Evolutionary conservation across 2,329 filamentous ascomycete genomes (phyloP), one percentile per base, ranked within the genome.

Genomic region (Botrytis byssoidea): DNA sequence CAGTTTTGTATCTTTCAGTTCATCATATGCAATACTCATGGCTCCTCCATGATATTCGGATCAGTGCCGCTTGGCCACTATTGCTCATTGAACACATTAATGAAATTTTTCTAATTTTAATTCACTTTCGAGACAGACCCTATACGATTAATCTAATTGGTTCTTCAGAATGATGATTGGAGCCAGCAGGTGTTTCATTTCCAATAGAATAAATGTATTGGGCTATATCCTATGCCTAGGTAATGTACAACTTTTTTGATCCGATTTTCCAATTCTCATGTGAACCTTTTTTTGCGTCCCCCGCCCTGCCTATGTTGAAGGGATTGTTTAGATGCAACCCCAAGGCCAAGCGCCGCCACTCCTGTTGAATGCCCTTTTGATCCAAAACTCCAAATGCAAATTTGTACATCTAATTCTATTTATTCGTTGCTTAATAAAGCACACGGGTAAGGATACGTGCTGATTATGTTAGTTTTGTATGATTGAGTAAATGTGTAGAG

Each of bases 371-470:
- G 76, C 75, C 61, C 69, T 72, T 65, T 72, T 67, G 35, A 68
- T 59, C 68, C 59, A 59, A 69, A 42, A 40, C 67, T 71, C 68
- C 61, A 44, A 44, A 63, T 73, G 42, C 66, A 71, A 57, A 63
- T 12, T 25, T 61, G 60, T 73, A 66, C 40, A 57, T 68, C 71
- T 42, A 46, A 72, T 48, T 44, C 61, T 67, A 72, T 40, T 57
- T 35, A 22, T 40, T 63, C 55, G 44, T 60, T 37, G 65, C 63
- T 78, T 78, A 83, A 75, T 83, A 83, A 25, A 83, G 78, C 59
- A 83, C 77, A 66, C 82, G 80, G 63, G 81, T 82, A 70, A 82
- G 75, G 68, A 83, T 83, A 63, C 81, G 81, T 75, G 82, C 82
- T 83, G 73, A 22, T 51, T 37, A 46, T 64, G 48, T 71, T 61